Percentiles rank a stretch among this genome's conserved stretches.
Conservation (phyloP, 257 asterid species). For the Ilex asprella region DNA sequence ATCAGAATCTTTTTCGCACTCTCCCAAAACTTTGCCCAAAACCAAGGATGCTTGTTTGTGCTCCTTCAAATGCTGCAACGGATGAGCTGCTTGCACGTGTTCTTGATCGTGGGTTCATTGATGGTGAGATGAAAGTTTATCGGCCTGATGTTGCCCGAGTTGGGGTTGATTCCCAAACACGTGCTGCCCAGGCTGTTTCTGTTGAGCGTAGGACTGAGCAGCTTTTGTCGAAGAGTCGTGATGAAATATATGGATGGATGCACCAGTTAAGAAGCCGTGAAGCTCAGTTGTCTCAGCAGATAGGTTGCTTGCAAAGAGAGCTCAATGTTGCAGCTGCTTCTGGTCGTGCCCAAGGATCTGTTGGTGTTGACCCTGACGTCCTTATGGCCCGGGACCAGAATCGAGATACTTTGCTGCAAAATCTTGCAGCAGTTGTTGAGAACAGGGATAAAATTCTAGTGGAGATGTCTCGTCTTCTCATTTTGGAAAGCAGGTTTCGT, state of each 20-base stretch:
- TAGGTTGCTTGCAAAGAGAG: conserved; percentile 79
- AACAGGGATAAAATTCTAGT: conserved; percentile 83
- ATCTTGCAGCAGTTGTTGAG: conserved; percentile 92
- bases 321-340: conserved; percentile 67
- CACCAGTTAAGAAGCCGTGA: conserved; percentile 71
- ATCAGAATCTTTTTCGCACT: conserved; percentile 90
- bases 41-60: conserved; percentile 99
- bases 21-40: conserved; percentile 98
- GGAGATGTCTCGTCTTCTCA: conserved; percentile 88
- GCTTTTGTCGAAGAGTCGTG: conserved; percentile 74
- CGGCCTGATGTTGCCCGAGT: conserved; percentile 97
- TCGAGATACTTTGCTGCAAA: conserved; percentile 74
- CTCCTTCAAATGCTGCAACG: conserved; percentile 99
- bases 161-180: conserved; percentile 97
- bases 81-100: conserved; percentile 96
- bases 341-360: conserved; percentile 93
- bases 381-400: conserved; percentile 91
- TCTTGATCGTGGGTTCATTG: conserved; percentile 96
- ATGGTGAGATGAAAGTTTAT: conserved; percentile 97
- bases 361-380: conserved; percentile 97
- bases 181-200: conserved; percentile 98
- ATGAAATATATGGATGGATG: conserved; percentile 89
- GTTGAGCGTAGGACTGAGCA: conserved; percentile 96
- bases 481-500: conserved; percentile 82
- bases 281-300: conserved; percentile 76